These are phyloP conservation scores for Teunomyces lycoperdinae DNA, from an alignment of 805 yeast species.

Conservation along the genomic window DNA sequence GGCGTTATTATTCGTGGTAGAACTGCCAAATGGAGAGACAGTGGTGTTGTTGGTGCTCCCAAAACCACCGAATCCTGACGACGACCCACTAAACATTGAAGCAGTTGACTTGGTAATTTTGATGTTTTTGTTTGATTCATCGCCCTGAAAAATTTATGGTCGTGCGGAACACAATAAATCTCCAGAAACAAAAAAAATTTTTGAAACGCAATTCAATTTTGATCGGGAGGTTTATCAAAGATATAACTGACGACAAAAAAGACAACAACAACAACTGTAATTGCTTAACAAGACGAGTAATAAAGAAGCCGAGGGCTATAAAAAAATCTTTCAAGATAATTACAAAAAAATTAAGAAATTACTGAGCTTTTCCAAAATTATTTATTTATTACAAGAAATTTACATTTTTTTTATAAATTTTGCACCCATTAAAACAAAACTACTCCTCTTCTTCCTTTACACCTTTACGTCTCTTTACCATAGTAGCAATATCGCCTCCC, in stretches of 20 bases:
- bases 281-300: too few relatives aligned
- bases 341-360: too few relatives aligned
- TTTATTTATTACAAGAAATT: neutral
- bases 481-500: constrained; percentile 16
- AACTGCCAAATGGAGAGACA: constrained; percentile 36
- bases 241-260: too few relatives aligned
- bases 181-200: neutral
- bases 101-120: neutral
- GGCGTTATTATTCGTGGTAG: constrained; percentile 15
- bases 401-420: neutral
- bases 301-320: too few relatives aligned
- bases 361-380: too few relatives aligned
- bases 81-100: constrained; percentile 46
- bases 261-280: too few relatives aligned
- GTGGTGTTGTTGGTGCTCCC: constrained; percentile 18
- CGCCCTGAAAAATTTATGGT: neutral
- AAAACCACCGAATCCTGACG: constrained; percentile 52
- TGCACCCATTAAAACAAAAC: neutral
- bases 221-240: too few relatives aligned
- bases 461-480: constrained; percentile 15
- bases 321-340: too few relatives aligned
- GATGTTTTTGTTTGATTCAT: neutral
- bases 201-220: too few relatives aligned
- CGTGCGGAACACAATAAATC: neutral
- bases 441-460: constrained; percentile 12